Conservation (phyloP, 2,329 filamentous ascomycete species). For the Colletotrichum eremochloae region DNA sequence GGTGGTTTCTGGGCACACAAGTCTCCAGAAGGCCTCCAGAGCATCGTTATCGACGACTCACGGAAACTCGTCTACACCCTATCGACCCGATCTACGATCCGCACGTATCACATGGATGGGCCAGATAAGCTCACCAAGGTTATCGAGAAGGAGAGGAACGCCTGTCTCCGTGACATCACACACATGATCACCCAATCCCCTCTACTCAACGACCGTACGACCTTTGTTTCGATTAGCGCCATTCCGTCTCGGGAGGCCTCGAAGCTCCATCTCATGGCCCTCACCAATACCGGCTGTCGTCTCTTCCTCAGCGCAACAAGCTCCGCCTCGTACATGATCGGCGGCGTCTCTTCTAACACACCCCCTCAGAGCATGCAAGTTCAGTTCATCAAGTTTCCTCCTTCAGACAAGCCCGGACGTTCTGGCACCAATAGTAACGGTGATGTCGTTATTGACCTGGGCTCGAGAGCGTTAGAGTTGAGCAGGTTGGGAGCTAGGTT, state of each 20-base stretch:
- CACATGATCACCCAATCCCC: conserved; percentile 85
- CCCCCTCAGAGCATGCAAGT: conserved; percentile 97
- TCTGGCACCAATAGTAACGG: conserved; percentile 44
- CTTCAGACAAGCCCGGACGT: conserved; percentile 59
- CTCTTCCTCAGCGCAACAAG: conserved; percentile 93
- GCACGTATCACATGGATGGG: conserved; percentile 88
- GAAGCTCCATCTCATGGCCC: conserved; percentile 89
- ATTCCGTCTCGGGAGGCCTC: conserved; percentile 84
- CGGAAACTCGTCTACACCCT: conserved; percentile 92
- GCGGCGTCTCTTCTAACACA: conserved; percentile 71
- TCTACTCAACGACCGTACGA: conserved; percentile 77
- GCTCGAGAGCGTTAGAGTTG: conserved; percentile 62
- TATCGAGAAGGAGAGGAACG: conserved; percentile 74
- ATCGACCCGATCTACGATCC: conserved; percentile 88
- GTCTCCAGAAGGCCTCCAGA: conserved; percentile 74
- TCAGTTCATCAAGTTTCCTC: conserved; percentile 96
- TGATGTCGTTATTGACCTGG: conserved; percentile 61
- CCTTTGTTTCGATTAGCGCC: conserved; percentile 86
- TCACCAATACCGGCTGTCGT: conserved; percentile 90
- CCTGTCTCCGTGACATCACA: conserved; percentile 79
- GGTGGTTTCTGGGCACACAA: conserved; percentile 65
- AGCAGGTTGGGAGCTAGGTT: conserved; percentile 73
- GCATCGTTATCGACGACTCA: conserved; percentile 90
- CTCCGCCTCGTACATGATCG: conserved; percentile 75
- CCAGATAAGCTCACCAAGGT: conserved; percentile 72